These are phyloP conservation scores for Pseudocercospora vitis DNA, from an alignment of 2,329 filamentous ascomycete genomes.

Conservation along the genomic window DNA sequence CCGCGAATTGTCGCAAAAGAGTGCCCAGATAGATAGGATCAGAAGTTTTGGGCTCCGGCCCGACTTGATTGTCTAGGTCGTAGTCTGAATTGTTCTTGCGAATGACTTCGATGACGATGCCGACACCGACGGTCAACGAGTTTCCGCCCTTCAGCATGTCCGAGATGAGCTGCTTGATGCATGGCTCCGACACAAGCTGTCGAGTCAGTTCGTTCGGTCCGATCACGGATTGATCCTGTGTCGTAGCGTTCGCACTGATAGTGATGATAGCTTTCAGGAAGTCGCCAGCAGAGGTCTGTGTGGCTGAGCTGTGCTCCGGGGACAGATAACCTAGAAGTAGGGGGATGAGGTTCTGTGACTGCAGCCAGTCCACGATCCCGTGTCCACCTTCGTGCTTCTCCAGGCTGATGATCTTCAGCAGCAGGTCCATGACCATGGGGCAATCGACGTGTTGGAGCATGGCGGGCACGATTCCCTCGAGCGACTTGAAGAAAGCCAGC, in stretches of 20 bases:
- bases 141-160: constrained; percentile 95
- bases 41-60: constrained; percentile 75
- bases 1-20: constrained; percentile 81
- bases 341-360: constrained; percentile 83
- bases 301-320: constrained; percentile 80
- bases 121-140: constrained; percentile 90
- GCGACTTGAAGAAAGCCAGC: constrained; percentile 81
- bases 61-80: constrained; percentile 84
- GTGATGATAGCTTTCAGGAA: constrained; percentile 99
- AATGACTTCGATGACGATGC: constrained; percentile 97
- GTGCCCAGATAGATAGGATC: constrained; percentile 96
- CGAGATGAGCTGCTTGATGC: constrained; percentile 78
- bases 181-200: constrained; percentile 84
- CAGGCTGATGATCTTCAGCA: constrained; percentile 94
- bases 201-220: constrained; percentile 95
- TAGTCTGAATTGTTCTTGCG: constrained; percentile 99
- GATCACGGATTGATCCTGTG: constrained; percentile 98
- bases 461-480: constrained; percentile 77
- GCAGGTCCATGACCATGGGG: constrained; percentile 95
- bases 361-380: constrained; percentile 95
- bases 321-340: constrained; percentile 82
- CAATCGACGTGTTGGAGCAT: constrained; percentile 94
- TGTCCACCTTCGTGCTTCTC: constrained; percentile 89
- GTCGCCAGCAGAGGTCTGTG: constrained; percentile 93
- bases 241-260: constrained; percentile 95